A percentile compares a stretch with the other conserved stretches of the same genome.
These are phyloP conservation scores for Calonectria pteridis DNA, from an alignment of 2,329 filamentous ascomycete species.

Conservation along the genomic window DNA sequence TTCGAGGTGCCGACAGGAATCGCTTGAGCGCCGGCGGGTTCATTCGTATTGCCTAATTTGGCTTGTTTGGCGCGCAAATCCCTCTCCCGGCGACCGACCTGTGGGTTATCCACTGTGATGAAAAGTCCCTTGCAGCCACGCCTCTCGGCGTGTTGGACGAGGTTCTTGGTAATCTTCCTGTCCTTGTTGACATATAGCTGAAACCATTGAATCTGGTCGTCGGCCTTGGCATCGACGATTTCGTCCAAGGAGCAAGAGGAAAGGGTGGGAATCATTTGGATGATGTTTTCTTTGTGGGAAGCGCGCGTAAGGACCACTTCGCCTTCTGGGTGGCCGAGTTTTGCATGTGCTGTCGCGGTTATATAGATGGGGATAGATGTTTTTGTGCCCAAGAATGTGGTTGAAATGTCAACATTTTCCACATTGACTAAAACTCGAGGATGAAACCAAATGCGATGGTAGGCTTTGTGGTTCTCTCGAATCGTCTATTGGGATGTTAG, in stretches of 20 bases:
- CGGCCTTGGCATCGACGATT: constrained; percentile 84
- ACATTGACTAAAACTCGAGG: constrained; percentile 91
- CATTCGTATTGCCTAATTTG: constrained; percentile 84
- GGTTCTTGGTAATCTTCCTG: constrained; percentile 87
- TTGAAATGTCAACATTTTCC: constrained; percentile 85
- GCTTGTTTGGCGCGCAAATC: constrained; percentile 92
- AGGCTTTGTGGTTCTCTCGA: constrained; percentile 94
- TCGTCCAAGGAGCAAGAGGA: constrained; percentile 98
- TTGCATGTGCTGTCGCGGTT: constrained; percentile 94
- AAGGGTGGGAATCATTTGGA: constrained; percentile 98
- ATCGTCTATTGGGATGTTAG: constrained; percentile 72
- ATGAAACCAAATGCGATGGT: constrained; percentile 97
- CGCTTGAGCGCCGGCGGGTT: constrained; percentile 81
- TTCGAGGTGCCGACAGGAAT: constrained; percentile 74
- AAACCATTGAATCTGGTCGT: constrained; percentile 92
- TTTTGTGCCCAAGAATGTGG: constrained; percentile 93
- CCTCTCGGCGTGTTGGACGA: constrained; percentile 90
- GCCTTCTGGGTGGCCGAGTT: constrained; percentile 92
- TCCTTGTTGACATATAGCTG: constrained; percentile 99
- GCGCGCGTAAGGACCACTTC: constrained; percentile 92
- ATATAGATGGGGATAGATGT: constrained; percentile 93
- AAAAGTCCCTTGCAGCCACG: constrained; percentile 96
- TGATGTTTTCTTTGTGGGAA: constrained; percentile 85
- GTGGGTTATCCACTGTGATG: constrained; percentile 97
- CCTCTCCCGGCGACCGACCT: constrained; percentile 94